Base-by-base conservation (phyloP, 2,329 filamentous ascomycete species). In the Cladophialophora carrionii region DNA sequence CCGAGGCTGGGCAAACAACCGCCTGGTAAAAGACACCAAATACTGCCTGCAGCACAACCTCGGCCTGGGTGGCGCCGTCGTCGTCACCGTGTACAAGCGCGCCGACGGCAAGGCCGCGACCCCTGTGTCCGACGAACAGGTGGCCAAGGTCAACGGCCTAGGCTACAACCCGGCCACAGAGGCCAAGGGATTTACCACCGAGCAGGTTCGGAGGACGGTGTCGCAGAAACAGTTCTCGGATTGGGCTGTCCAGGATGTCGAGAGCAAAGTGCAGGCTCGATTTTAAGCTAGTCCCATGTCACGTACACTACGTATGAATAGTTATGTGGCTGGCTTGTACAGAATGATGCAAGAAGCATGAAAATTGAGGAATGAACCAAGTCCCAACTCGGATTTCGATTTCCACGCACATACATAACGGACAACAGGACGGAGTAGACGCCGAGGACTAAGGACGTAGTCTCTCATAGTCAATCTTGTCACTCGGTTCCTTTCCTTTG, bases 1-100 rank as follows among this genome's bases (percentile, higher is more conserved):
- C 72, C 87, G 94, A 70, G 94, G 94, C 12, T 97, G 94, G 94
- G 94, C 94, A 22, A 96, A 95, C 79, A 97, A 97, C 82, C 85
- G 94, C 48, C 80, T 87, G 17, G 84, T 90, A 1, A 80, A 85
- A 22, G 83, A 84, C 64, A 95, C 92, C 0, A 85, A 80, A 67
- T 87, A 87, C 64, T 90, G 90, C 63, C 81, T 98, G 70, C 93
- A 97, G 81, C 95, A 98, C 76, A 98, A 98, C 75, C 83, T 98
- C 1, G 95, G 94, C 0, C 83, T 98, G 4, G 94, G 94, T 14
- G 95, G 95, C 61, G 94, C 93, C 2, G 92, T 88, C 1, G 93
- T 98, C 0, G 90, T 95, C 24, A 94, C 91, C 0, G 90, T 98
- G 2, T 97, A 97, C 78, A 88, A 87, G 79, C 86, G 93, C 17